These are phyloP conservation scores for Cercospora citrullina DNA, from an alignment of 2,329 filamentous ascomycete species.

Conservation along the genomic window DNA sequence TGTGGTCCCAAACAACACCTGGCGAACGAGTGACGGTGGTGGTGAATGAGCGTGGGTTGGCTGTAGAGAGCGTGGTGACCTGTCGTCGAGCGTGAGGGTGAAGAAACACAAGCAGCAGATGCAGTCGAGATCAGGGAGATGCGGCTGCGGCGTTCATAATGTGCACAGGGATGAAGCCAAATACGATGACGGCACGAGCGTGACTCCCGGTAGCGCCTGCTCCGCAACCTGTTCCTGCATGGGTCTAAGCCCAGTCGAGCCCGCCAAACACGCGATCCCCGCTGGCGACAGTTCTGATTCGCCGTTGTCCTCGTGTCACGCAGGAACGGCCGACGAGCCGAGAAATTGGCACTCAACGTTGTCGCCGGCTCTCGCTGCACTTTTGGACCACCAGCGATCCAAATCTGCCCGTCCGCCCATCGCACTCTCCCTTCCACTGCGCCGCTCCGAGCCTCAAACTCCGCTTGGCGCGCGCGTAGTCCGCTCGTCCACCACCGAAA, in stretches of 20 bases:
- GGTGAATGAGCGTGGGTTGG: neutral
- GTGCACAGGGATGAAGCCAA: neutral
- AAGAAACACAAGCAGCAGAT: slow-evolving; percentile 1
- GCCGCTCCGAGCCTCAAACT: neutral
- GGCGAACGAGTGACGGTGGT: neutral
- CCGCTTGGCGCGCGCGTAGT: neutral
- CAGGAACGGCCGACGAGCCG: neutral
- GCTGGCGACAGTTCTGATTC: neutral
- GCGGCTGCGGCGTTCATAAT: neutral
- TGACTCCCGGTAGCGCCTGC: slow-evolving; percentile 6
- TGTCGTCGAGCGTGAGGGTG: neutral
- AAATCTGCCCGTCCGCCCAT: neutral
- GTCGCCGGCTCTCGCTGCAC: neutral
- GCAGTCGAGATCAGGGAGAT: neutral
- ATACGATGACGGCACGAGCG: slow-evolving; percentile 5
- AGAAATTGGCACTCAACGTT: slow-evolving; percentile 6
- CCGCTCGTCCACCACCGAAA: neutral
- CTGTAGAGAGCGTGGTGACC: slow-evolving; percentile 10
- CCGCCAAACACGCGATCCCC: neutral
- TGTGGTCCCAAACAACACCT: slow-evolving; percentile 10
- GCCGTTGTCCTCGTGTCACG: neutral
- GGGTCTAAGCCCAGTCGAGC: neutral
- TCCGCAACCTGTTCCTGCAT: neutral
- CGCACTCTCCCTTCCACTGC: slow-evolving; percentile 1
- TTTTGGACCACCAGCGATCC: slow-evolving; percentile 4